Evolutionary conservation across 1,139 yeast species (phyloP), one percentile per base, ranked within the genome.

Genomic region (Tardiomyces depauwii): DNA sequence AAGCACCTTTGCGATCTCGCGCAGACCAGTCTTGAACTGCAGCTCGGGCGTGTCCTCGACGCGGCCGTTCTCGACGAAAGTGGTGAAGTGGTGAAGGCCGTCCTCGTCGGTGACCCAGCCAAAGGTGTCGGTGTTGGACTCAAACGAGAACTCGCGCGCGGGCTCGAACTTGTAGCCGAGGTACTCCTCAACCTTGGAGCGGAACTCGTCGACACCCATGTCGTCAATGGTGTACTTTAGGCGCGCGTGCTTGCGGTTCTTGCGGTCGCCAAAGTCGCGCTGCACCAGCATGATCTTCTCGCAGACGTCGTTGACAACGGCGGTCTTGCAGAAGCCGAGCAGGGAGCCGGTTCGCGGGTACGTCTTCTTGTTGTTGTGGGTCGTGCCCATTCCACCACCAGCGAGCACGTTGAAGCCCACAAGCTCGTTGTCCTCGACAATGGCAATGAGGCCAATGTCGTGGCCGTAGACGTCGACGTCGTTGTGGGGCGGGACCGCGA

Each of bases 331-430:
- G 61, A 69, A 91, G 33, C 97, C 98, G 55, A 89, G 76, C 67
- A 80, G 69, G 19, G 95, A 81, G 51, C 95, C 97, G 14, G 95
- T 78, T 70, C 97, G 78, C 57, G 98, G 98, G 61, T 91, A 91
- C 0, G 98, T 91, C 74, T 89, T 91, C 62, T 83, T 83, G 71
- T 91, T 91, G 73, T 89, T 89, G 67, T 91, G 98, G 32, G 97
- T 91, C 39, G 94, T 77, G 59, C 97, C 98, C 97, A 91, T 89
- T 74, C 97, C 98, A 71, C 97, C 98, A 65, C 97, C 98, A 52
- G 82, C 95, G 52, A 84, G 75, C 45, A 91, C 79, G 59, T 91
- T 89, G 73, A 79, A 91, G 46, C 97, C 98, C 45, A 66, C 66
- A 47, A 62, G 65, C 49, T 73, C 79, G 45, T 65, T 59, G 55